phyloP scores from a whole-genome alignment of 2,329 filamentous ascomycete genomes.

The Basipetospora chlamydospora region DNA sequence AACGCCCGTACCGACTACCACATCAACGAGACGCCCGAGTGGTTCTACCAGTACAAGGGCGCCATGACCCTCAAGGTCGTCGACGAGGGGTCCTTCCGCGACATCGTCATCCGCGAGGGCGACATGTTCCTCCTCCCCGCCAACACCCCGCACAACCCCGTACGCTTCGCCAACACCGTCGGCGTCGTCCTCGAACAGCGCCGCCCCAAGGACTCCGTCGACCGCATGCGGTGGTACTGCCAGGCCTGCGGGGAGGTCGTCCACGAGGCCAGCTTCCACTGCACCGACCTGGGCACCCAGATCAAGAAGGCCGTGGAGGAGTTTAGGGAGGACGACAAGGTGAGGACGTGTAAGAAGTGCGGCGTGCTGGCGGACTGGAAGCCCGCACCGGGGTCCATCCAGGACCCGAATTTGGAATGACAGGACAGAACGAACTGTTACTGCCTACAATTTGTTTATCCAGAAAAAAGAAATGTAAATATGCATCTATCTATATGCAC shows the following conservation, averaged over 20 bases:
- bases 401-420: conserved; percentile 38
- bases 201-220: conserved; percentile 52
- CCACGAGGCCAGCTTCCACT: conserved; percentile 76
- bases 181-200: conserved; percentile 84
- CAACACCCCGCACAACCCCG: conserved; percentile 95
- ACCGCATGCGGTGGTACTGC: conserved; percentile 89
- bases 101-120: conserved; percentile 81
- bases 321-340: conserved; percentile 54
- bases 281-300: conserved; percentile 81
- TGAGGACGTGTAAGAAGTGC: conserved; percentile 64
- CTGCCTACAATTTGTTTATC: not conserved
- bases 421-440: too few species aligned
- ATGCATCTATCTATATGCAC: not conserved
- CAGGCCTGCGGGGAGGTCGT: conserved; percentile 54
- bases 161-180: conserved; percentile 87
- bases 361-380: conserved; percentile 60
- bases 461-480: not conserved
- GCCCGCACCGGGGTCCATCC: conserved; percentile 44
- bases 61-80: conserved; percentile 90
- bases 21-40: conserved; percentile 91
- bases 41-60: conserved; percentile 94
- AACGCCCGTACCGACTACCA: conserved; percentile 97
- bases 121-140: conserved; percentile 85
- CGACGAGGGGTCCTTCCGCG: conserved; percentile 56
- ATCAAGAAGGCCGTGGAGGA: conserved; percentile 81